These are phyloP conservation scores for Xenoacremonium recifei DNA, from an alignment of 2,329 filamentous ascomycete species.

Conservation along the genomic window DNA sequence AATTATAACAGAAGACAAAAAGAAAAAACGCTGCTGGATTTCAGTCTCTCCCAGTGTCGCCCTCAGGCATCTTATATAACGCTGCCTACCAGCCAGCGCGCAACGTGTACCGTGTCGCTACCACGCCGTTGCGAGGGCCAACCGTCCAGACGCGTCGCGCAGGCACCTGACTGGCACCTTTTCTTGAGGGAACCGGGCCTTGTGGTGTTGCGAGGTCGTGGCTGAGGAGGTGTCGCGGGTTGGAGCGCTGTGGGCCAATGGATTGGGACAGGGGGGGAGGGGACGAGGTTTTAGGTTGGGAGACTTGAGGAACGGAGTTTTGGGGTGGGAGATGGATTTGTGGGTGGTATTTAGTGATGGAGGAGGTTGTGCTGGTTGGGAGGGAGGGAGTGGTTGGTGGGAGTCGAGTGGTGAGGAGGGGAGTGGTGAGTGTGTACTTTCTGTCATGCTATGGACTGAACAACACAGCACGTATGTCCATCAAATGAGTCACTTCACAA, in stretches of 20 bases:
- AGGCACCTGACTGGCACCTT: constrained; percentile 18
- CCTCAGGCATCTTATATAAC: neutral
- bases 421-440: too few relatives aligned
- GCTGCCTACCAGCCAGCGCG: too few relatives aligned
- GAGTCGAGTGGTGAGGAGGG: too few relatives aligned
- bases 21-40: neutral
- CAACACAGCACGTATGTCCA: too few relatives aligned
- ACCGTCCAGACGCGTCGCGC: constrained; percentile 19
- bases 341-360: neutral
- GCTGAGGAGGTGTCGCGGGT: constrained; percentile 7
- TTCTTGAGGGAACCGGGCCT: neutral
- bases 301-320: neutral
- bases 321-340: neutral
- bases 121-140: constrained; percentile 9
- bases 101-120: too few relatives aligned
- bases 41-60: neutral
- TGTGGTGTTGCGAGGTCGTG: constrained; percentile 5
- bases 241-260: constrained; percentile 10
- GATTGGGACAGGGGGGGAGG: neutral
- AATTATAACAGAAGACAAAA: too few relatives aligned
- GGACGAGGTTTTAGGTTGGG: neutral
- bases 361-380: neutral
- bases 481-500: too few relatives aligned
- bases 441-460: too few relatives aligned
- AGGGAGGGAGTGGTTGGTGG: neutral